Conservation (phyloP, 2,329 filamentous ascomycete genomes). For the Raffaelea albimanens region DNA sequence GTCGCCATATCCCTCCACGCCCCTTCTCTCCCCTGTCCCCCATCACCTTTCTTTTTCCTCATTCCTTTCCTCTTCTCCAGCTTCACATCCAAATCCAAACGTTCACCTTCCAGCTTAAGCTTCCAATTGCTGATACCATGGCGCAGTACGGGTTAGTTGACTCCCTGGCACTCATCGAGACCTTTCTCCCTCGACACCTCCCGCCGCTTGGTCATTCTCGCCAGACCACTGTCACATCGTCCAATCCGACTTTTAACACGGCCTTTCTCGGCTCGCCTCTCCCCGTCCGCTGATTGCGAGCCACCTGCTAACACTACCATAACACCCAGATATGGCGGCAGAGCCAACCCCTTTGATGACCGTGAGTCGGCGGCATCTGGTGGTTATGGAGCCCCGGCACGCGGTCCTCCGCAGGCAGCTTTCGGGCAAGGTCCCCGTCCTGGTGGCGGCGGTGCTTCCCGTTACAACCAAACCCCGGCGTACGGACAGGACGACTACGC, state of each 20-base stretch:
- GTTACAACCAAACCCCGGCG: slow-evolving; percentile 17
- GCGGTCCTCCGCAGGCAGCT: slow-evolving; percentile 18
- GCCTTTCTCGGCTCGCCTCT: too few relatives aligned
- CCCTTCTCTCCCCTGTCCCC: background rate
- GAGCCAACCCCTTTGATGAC: slow-evolving; percentile 51
- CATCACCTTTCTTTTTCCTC: background rate
- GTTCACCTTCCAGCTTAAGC: background rate
- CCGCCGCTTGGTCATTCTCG: too few relatives aligned
- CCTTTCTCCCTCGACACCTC: background rate
- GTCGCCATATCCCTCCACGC: background rate
- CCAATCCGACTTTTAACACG: too few relatives aligned
- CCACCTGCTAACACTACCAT: slow-evolving; percentile 20
- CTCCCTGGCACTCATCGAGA: too few relatives aligned
- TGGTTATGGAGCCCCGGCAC: slow-evolving; percentile 23
- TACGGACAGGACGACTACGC: slow-evolving; percentile 28
- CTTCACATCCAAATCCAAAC: too few relatives aligned
- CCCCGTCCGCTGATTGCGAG: background rate
- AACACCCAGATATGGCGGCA: slow-evolving; percentile 40
- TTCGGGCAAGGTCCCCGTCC: slow-evolving; percentile 22
- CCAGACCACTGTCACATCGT: too few relatives aligned
- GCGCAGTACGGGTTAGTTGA: slow-evolving; percentile 47
- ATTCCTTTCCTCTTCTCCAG: background rate
- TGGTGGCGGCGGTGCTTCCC: slow-evolving; percentile 14
- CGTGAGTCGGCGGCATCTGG: slow-evolving; percentile 29
- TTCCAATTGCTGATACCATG: slow-evolving; percentile 26